Evolutionary conservation across 2,329 filamentous ascomycete species (phyloP).

Genomic region (Fusarium beomiforme): DNA sequence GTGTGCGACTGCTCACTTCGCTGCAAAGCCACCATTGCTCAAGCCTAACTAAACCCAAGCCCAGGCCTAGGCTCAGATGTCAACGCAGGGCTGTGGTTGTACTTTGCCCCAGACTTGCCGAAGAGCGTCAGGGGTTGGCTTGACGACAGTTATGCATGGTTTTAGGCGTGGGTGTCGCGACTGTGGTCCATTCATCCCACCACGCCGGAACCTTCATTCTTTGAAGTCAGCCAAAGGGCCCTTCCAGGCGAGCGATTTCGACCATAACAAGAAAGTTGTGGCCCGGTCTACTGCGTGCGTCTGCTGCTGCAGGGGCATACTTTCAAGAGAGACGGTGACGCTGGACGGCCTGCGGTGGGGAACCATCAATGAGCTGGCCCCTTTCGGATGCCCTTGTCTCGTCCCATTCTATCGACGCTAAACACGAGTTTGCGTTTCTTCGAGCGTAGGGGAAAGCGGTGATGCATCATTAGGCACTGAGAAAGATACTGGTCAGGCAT

Average conservation of each 20-base stretch:
- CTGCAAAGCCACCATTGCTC: slow-evolving; percentile 37
- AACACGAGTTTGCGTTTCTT: slow-evolving; percentile 36
- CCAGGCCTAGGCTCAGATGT: slow-evolving; percentile 30
- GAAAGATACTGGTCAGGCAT: slow-evolving; percentile 38
- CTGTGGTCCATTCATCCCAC: slow-evolving; percentile 32
- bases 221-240: slow-evolving; percentile 28
- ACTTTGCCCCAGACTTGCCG: slow-evolving; percentile 40
- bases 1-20: slow-evolving; percentile 35
- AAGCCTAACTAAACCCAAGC: slow-evolving; percentile 22
- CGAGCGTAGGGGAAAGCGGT: slow-evolving; percentile 40
- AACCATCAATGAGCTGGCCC: slow-evolving; percentile 45
- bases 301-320: slow-evolving; percentile 40
- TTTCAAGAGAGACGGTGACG: slow-evolving; percentile 44
- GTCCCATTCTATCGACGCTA: slow-evolving; percentile 43
- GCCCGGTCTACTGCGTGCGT: slow-evolving; percentile 11
- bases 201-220: slow-evolving; percentile 18
- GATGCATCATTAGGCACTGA: slow-evolving; percentile 44
- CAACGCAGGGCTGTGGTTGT: slow-evolving; percentile 39
- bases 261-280: slow-evolving; percentile 16
- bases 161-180: slow-evolving; percentile 22
- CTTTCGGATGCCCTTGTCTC: slow-evolving; percentile 43
- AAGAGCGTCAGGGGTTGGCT: slow-evolving; percentile 36
- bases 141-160: slow-evolving; percentile 31
- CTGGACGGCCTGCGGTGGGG: slow-evolving; percentile 41
- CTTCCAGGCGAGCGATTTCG: slow-evolving; percentile 25